Evolutionary conservation across 805 yeast genomes (phyloP), one percentile per base, ranked within the genome.

Genomic region (Scheffersomyces ergatensis): DNA sequence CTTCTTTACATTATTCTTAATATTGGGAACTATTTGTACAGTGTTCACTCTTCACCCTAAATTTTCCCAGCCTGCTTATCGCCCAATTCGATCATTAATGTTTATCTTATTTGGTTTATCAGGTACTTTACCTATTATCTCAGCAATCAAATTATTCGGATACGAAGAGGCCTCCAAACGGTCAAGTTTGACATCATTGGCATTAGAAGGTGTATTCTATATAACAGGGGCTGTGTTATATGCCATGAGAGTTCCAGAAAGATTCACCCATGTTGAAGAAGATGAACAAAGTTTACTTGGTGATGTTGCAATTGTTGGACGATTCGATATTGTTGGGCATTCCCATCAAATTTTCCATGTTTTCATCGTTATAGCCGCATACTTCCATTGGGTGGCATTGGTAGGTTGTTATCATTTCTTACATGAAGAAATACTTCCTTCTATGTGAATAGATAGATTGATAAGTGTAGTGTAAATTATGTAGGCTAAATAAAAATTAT

Each of bases 341-440:
- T 84, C 95, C 5, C 97, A 89, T 58, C 96, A 89, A 55, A 73
- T 89, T 8, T 88, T 89, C 56, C 96, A 88, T 58, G 60, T 84
- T 8, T 60, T 85, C 51, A 95, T 88, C 6, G 89, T 87, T 0
- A 49, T 81, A 11, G 95, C 95, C 12, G 85, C 95, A 0, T 67
- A 65, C 40, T 83, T 83, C 42, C 97, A 89, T 62, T 78, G 84
- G 60, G 67, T 52, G 40, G 95, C 83, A 0, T 64, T 89, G 26
- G 54, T 78, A 3, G 70, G 68, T 7, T 72, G 87, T 20, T 85
- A 84, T 53, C 65, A 65, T 36, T 60, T 71, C 45, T 70, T 75
- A 23, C 84, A 80, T 50, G 27, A 27, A 18, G 15, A 21, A 3
- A 43, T 34, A 3, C 33, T 46, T 13, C 36, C 41, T 5, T n/a